Percentiles rank a stretch among this genome's conserved stretches.
Conservation (phyloP, 306 rosid species). For the Comarum palustre region DNA sequence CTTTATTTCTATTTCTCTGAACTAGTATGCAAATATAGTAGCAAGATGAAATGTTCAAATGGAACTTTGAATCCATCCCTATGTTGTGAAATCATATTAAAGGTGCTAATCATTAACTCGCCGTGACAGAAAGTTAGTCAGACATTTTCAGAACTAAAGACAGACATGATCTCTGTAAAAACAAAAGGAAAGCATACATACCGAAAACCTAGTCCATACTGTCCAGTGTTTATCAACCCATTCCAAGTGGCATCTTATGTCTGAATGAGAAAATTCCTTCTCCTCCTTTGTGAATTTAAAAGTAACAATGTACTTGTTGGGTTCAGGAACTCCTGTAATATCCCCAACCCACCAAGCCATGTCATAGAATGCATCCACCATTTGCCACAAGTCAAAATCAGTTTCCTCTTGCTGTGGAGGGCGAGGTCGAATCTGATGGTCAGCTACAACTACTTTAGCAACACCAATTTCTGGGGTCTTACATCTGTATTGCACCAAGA, state of each 20-base stretch:
- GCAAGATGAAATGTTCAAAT: neutral
- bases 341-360: conserved; percentile 21
- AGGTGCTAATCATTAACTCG: neutral
- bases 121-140: neutral
- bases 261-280: conserved; percentile 2
- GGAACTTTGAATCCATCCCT: neutral
- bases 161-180: neutral
- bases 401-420: conserved; percentile 1
- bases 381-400: neutral
- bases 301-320: neutral
- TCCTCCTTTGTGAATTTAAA: neutral
- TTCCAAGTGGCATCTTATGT: conserved; percentile 19
- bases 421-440: conserved; percentile 24
- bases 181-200: neutral
- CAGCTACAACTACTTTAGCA: conserved; percentile 1
- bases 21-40: neutral
- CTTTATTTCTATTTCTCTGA: neutral
- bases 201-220: neutral
- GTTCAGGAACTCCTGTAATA: neutral
- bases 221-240: conserved; percentile 8
- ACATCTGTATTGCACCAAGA: conserved; percentile 17
- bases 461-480: neutral
- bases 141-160: neutral
- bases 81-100: neutral
- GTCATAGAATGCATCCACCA: conserved; percentile 21